These are phyloP conservation scores for Tulasnella sp. DNA, from an alignment of 768 basidiomycete species.

Conservation along the genomic window DNA sequence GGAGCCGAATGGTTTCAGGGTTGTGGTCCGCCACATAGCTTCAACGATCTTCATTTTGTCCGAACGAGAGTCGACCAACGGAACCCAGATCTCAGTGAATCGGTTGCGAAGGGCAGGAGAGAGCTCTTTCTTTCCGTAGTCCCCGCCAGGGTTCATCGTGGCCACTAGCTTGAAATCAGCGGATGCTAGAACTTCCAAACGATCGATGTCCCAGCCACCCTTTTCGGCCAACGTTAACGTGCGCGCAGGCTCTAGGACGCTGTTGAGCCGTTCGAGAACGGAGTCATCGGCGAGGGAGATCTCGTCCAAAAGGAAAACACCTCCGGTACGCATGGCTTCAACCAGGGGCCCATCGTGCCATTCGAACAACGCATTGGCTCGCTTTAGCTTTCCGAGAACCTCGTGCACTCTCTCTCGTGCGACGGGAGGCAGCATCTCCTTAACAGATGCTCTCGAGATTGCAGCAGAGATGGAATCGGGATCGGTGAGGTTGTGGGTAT, in stretches of 20 bases:
- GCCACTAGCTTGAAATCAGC: conserved; percentile 80
- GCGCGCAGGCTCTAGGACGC: conserved; percentile 86
- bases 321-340: conserved; percentile 77
- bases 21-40: conserved; percentile 54
- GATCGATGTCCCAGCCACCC: conserved; percentile 64
- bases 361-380: conserved; percentile 75
- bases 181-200: conserved; percentile 57
- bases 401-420: conserved; percentile 34
- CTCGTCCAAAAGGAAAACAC: conserved; percentile 88
- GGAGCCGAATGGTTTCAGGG: conserved; percentile 48
- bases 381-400: conserved; percentile 41
- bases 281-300: conserved; percentile 98
- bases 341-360: conserved; percentile 98
- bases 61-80: conserved; percentile 58
- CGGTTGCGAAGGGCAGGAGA: conserved; percentile 95
- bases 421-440: conserved; percentile 17
- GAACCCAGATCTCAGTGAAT: conserved; percentile 99
- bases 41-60: conserved; percentile 76
- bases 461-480: conserved; percentile 23
- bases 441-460: conserved; percentile 8
- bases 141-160: conserved; percentile 99
- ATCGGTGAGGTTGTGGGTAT: conserved; percentile 9
- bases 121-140: conserved; percentile 97
- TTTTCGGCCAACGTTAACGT: conserved; percentile 88
- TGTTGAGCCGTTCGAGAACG: conserved; percentile 92